Evolutionary conservation across 495 filamentous ascomycete genomes (phyloP), one percentile per base, ranked within the genome.

Genomic region (Hyaloscypha finlandica): DNA sequence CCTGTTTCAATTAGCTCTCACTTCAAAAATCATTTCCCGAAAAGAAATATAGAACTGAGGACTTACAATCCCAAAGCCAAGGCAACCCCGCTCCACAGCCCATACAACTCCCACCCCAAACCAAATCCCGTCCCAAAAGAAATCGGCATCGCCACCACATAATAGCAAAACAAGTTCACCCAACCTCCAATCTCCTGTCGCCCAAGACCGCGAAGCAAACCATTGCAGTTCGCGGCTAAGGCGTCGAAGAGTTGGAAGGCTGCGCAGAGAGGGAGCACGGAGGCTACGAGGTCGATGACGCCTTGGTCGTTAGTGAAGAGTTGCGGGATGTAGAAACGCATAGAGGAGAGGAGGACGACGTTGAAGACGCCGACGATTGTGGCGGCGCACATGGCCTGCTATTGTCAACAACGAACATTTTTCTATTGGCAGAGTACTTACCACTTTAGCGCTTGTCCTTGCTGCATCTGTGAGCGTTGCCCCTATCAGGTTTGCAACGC

Each of bases 221-320:
- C 94, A 70, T 94, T 93, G 69, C 89, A 91, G 69, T 88, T 89
- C 8, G 88, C 83, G 0, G 92, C 89, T 53, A 95, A 74, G 14
- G 89, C 86, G 73, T 98, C 94, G 68, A 94, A 93, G 2, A 95
- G 83, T 76, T 98, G 94, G 81, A 96, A 96, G 0, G 92, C 83
- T 0, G 92, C 92, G 59, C 89, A 90, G 1, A 97, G 72, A 1
- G 94, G 93, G 55, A 98, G 80, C 11, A 90, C 84, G 3, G 75
- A 73, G 1, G 92, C 88, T 6, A 94, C 92, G 11, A 96, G 76
- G 14, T 79, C 82, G 65, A 94, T 87, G 57, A 98, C 93, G 52
- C 93, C 92, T 35, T 81, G 74, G 63, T 98, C 92, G 12, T 84
- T 81, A 1, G 93, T 96, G 77, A 97, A 96, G 0, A 97, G 85